Base-by-base conservation (phyloP, 176 grass and related monocot genomes). In the Cymbopogon citratus region DNA sequence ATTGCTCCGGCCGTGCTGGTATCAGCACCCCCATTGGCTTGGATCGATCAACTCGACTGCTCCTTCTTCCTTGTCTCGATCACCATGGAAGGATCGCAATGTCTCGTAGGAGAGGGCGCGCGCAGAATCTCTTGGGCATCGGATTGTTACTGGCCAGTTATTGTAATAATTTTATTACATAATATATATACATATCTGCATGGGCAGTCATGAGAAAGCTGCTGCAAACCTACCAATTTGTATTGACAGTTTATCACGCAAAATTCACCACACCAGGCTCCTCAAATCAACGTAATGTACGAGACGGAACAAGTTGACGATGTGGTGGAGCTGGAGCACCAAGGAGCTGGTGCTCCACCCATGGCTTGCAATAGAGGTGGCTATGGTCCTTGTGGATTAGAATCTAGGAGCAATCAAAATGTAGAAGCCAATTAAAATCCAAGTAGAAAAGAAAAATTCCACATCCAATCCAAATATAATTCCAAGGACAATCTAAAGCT, bases 151-250 rank as follows among this genome's bases (percentile, higher is more conserved):
- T 23, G 52, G 52, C 75, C 63, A 14, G 81, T 63, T 63, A 70
- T 18, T 61, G 5, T 19, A n/a, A n/a, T n/a, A 44, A 4, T 40
- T 74, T 81, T 63, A 75, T n/a, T 5, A 3, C n/a, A 8, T 10
- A 23, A 39, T 13, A 44, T 79, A 38, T 19, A 18, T 29, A 8
- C 40, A 52, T 9, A 10, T 25, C 5, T 40, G 69, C 48, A 23
- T 3, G 68, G 60, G 56, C 43, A 25, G n/a, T 81, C 77, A 85
- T 71, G 82, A 65, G 44, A 81, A 85, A 19, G 6, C 81, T 44
- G 87, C 82, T 27, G 71, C 54, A 65, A 76, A 89, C 71, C 82
- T 89, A 89, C 77, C 69, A 4, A 16, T 16, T 68, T 48, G 31
- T 33, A 40, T 49, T 52, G 28, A 13, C 27, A 35, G 71, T 34